Evolutionary conservation across 768 basidiomycete genomes (phyloP), one percentile per base, ranked within the genome.

Genomic region (Leccinum uliginosum): DNA sequence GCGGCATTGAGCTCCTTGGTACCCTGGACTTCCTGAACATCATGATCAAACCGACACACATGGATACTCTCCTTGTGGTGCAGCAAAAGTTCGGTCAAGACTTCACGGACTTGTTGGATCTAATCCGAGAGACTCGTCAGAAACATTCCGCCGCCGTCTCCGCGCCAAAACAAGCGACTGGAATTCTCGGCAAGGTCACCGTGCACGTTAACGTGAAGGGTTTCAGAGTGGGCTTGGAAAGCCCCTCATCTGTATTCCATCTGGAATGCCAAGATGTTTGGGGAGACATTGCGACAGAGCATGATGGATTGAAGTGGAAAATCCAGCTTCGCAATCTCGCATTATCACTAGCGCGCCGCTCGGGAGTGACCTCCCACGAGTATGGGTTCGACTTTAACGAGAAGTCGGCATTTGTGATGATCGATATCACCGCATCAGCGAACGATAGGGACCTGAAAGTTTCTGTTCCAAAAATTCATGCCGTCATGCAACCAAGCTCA

Each of bases 401-500:
- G 56, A 77, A 82, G 15, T 88, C 89, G 4, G 94, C 93, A 1
- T 97, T 93, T 69, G 89, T 97, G 56, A 80, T 84, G 32, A 76
- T 97, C 46, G 90, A 96, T 65, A 78, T 91, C 64, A 79, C 81
- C 43, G 73, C 80, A n/a, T 63, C 69, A 6, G 65, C 61, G 21
- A 75, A 78, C 50, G 66, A 67, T 6, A 68, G 62, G 30, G 26
- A 54, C n/a, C 48, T 91, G 26, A 75, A 83, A 34, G 58, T 93
- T 29, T 70, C 75, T 1, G 72, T 95, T 23, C 83, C 81, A 8
- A 91, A 88, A 70, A 83, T 93, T 3, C 92, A 98, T 65, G 93
- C 95, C 1, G 89, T 96, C 32, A 87, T 97, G 88, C 93, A 94
- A 69, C 87, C 95, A 10, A 91, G 91, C 60, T 95, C 96, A 0